These are phyloP conservation scores for Flagelloscypha sp. DNA, from an alignment of 768 basidiomycete genomes.

Conservation along the genomic window DNA sequence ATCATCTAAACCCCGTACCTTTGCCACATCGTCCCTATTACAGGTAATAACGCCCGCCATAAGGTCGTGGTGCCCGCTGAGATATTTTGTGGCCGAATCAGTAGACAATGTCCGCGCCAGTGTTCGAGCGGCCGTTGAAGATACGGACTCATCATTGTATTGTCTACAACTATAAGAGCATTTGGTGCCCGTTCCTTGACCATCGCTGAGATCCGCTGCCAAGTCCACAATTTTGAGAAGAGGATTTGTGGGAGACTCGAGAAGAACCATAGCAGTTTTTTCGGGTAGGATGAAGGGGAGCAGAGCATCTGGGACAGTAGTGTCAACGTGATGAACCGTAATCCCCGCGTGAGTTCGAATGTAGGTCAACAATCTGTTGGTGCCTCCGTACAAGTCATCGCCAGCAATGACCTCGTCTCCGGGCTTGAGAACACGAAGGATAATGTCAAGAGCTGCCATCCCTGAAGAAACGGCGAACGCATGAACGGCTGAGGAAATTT, in stretches of 20 bases:
- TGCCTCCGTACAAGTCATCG: conserved; percentile 96
- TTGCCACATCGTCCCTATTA: conserved; percentile 83
- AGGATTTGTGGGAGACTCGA: conserved; percentile 97
- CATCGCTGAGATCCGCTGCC: conserved; percentile 67
- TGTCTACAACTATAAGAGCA: conserved; percentile 86
- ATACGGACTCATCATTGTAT: conserved; percentile 99
- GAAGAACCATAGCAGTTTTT: conserved; percentile 89
- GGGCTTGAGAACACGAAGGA: conserved; percentile 88
- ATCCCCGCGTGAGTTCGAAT: conserved; percentile 83
- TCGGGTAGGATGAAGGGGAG: conserved; percentile 55
- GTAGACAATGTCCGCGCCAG: conserved; percentile 91
- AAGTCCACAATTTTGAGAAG: conserved; percentile 92
- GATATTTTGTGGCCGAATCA: conserved; percentile 97
- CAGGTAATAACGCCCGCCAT: conserved; percentile 97
- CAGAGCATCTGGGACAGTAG: conserved; percentile 63
- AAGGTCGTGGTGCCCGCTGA: conserved; percentile 96
- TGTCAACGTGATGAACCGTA: conserved; percentile 88
- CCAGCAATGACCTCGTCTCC: conserved; percentile 95
- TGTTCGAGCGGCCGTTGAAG: conserved; percentile 91
- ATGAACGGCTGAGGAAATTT: conserved; percentile 88
- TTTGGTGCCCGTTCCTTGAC: conserved; percentile 78
- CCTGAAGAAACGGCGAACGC: conserved; percentile 92
- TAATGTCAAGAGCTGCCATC: conserved; percentile 96
- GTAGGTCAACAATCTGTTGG: conserved; percentile 89
- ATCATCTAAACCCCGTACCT: conserved; percentile 35